Percentiles rank a stretch among this genome's conserved stretches.
phyloP scores from a whole-genome alignment of 2,329 filamentous ascomycete genomes.

The Ceratocystis harringtonii region DNA sequence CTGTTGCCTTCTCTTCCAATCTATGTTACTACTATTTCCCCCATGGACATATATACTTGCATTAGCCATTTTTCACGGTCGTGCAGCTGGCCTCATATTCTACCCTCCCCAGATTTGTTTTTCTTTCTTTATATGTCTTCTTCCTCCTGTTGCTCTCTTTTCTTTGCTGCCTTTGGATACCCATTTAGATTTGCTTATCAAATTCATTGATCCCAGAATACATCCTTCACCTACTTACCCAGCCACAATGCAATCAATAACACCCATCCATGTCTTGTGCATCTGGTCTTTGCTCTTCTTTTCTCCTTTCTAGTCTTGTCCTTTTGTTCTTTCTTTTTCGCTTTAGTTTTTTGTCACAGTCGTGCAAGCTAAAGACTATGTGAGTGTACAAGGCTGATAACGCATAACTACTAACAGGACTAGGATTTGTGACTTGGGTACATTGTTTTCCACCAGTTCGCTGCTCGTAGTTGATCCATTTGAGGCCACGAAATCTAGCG shows the following conservation, averaged over 20 bases:
- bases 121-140: background rate
- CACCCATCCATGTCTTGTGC: background rate
- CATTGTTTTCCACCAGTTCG: no score
- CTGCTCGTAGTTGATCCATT: background rate
- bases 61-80: background rate
- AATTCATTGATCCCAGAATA: constrained; percentile 4
- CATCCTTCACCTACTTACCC: background rate
- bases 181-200: constrained; percentile 6
- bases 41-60: background rate
- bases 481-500: background rate
- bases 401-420: background rate
- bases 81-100: background rate
- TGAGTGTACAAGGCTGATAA: background rate
- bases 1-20: background rate
- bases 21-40: background rate
- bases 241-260: background rate
- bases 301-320: background rate
- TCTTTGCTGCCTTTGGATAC: constrained; percentile 12
- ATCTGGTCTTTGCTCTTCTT: background rate
- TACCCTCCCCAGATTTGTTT: background rate
- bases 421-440: background rate
- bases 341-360: background rate
- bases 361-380: background rate
- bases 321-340: background rate
- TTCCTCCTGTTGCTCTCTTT: background rate